These are phyloP conservation scores for Puccinia horiana DNA, from an alignment of 1,284 basidiomycete genomes.

Conservation along the genomic window DNA sequence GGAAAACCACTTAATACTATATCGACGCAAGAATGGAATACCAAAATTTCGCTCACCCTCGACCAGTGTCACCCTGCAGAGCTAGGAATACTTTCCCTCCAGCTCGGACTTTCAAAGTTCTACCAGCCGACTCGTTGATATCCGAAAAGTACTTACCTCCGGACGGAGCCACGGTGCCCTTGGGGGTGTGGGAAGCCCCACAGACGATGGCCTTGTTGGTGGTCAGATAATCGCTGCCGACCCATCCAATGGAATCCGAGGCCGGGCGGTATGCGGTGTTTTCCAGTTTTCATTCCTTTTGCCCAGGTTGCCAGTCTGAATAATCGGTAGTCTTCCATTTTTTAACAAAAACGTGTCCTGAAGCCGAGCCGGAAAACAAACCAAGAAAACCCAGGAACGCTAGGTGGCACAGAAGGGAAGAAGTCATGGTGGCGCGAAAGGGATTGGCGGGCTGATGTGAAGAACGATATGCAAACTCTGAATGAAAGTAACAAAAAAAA, in stretches of 20 bases:
- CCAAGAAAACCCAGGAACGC: not conserved
- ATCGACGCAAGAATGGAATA: not conserved
- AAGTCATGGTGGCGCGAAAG: not conserved
- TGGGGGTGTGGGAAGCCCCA: slow-evolving; percentile 39
- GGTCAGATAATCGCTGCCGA: slow-evolving; percentile 45
- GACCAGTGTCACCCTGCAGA: slow-evolving; percentile 31
- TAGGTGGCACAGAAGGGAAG: not conserved
- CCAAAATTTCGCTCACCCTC: slow-evolving; percentile 25
- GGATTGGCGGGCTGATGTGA: not conserved
- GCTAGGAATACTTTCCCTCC: slow-evolving; percentile 37
- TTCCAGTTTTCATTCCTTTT: slow-evolving; percentile 28
- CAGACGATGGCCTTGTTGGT: slow-evolving; percentile 34
- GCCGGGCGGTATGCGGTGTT: slow-evolving; percentile 41
- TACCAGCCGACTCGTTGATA: slow-evolving; percentile 17
- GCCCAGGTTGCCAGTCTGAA: slow-evolving; percentile 26
- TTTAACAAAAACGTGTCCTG: slow-evolving; percentile 36
- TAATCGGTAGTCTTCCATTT: slow-evolving; percentile 28
- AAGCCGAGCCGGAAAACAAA: not conserved
- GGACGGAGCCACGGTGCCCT: slow-evolving; percentile 22
- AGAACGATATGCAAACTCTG: not conserved
- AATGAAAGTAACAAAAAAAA: not conserved
- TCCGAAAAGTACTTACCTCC: slow-evolving; percentile 33
- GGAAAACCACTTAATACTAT: not conserved
- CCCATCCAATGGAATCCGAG: slow-evolving; percentile 41
- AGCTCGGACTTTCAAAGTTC: slow-evolving; percentile 38